A percentile compares a stretch with the other conserved stretches of the same genome.
Evolutionary conservation across 345 rosid genomes (phyloP).

Genomic region (Sisymbrium altissimum): DNA sequence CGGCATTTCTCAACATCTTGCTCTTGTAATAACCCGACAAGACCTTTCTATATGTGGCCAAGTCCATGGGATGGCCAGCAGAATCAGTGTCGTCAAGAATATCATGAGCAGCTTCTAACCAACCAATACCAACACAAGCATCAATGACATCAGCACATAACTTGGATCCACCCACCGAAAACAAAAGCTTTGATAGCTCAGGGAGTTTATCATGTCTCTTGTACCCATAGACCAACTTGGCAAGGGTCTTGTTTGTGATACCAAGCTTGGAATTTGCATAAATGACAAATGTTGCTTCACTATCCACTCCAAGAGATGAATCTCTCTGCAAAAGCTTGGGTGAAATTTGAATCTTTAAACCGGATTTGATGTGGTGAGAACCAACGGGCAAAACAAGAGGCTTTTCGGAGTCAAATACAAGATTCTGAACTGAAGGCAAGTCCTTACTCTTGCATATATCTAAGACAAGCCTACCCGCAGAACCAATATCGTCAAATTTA

Average conservation of each 20-base stretch:
- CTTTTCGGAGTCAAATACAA: constrained; percentile 26
- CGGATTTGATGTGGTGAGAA: constrained; percentile 54
- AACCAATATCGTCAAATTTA: constrained; percentile 63
- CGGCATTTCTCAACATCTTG: constrained; percentile 59
- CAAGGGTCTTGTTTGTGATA: constrained; percentile 49
- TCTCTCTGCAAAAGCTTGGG: constrained; percentile 57
- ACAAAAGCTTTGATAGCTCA: constrained; percentile 56
- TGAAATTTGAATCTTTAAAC: constrained; percentile 54
- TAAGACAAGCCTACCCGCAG: constrained; percentile 58
- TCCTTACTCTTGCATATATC: constrained; percentile 40
- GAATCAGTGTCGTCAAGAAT: constrained; percentile 73
- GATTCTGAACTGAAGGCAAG: constrained; percentile 24
- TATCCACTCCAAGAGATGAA: constrained; percentile 37
- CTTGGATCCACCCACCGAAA: constrained; percentile 23
- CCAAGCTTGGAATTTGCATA: constrained; percentile 50
- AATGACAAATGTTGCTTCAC: constrained; percentile 40
- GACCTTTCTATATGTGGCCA: constrained; percentile 40
- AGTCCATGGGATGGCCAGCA: constrained; percentile 41
- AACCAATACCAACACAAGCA: constrained; percentile 59
- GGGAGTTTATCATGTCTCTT: constrained; percentile 45
- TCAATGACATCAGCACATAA: constrained; percentile 53
- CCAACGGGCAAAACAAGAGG: constrained; percentile 65
- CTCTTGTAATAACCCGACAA: constrained; percentile 50
- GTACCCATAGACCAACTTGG: constrained; percentile 60
- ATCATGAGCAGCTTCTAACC: constrained; percentile 87